Percentiles rank a stretch among this genome's conserved stretches.
Conservation (phyloP, 2,329 filamentous ascomycete species). For the Didymella pinodella region DNA sequence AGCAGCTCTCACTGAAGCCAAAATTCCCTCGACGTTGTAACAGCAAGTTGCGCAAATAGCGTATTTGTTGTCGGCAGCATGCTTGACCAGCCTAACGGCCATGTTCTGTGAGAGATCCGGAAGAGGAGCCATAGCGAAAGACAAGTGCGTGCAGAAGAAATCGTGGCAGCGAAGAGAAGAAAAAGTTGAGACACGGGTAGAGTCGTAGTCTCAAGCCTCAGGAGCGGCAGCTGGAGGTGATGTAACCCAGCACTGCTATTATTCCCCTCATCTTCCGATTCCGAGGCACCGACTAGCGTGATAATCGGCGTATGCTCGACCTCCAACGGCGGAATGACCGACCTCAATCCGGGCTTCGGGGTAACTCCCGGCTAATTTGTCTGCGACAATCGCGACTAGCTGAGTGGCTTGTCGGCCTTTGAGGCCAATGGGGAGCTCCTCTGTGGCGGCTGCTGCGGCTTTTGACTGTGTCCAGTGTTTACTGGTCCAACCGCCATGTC, state of each 20-base stretch:
- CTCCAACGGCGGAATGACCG: constrained; percentile 25
- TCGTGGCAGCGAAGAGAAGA: constrained; percentile 1
- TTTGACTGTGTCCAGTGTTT: constrained; percentile 5
- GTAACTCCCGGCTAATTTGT: constrained; percentile 26
- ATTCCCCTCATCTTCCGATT: constrained; percentile 20
- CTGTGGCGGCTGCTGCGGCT: constrained; percentile 19
- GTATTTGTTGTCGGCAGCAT: constrained; percentile 64
- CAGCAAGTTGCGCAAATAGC: constrained; percentile 68
- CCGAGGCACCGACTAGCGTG: constrained; percentile 19
- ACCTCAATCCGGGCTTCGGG: constrained; percentile 21
- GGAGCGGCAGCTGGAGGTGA: constrained; percentile 57
- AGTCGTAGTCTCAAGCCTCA: constrained; percentile 50
- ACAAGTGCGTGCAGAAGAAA: constrained; percentile 1
- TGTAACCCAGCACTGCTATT: constrained; percentile 12
- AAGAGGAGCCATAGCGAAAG: constrained; percentile 60
- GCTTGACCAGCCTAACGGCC: constrained; percentile 61
- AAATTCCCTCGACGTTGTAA: constrained; percentile 75
- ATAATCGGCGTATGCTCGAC: constrained; percentile 20
- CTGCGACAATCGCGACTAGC: constrained; percentile 9
- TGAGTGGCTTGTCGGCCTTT: constrained; percentile 11
- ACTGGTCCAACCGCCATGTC: background rate
- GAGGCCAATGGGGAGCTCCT: constrained; percentile 16
- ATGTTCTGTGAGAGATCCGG: constrained; percentile 55
- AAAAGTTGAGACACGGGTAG: constrained; percentile 10
- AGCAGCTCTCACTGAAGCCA: constrained; percentile 73